Evolutionary conservation across 2,329 filamentous ascomycete genomes (phyloP), one percentile per base, ranked within the genome.

Genomic region (Epicoccum nigrum): DNA sequence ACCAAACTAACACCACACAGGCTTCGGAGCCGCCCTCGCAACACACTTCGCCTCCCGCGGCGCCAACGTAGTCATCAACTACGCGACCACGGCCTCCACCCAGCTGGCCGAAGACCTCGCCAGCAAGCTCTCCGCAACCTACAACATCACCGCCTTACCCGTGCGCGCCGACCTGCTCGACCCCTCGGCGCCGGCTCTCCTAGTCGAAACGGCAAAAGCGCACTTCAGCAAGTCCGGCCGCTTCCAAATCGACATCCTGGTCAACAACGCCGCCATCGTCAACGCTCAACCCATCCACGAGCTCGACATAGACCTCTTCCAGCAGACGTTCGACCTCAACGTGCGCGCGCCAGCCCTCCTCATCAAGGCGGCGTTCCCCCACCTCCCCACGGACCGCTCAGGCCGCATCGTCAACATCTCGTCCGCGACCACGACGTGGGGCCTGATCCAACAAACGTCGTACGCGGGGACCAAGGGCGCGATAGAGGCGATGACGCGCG

Each of bases 231-330:
- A 48, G 5, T 74, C 72, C 50, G 69, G 72, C 46, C 71, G 73
- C 33, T 82, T 90, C 65, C 83, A 85, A 59, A 82, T 94, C 67
- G 89, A 93, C 75, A 89, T 94, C 52, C 76, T 94, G 32, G 76
- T 94, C 77, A 93, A 94, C 81, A 94, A 93, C 71, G 57, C 57
- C 8, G 57, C 57, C 20, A 50, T 40, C 31, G 57, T 60, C 8
- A 60, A 60, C 43, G 57, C 57, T 16, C 57, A 60, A 31, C 48
- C 51, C 12, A 50, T 59, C 28, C 34, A 59, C 4, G 47, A 53
- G 7, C 43, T 59, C 12, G 53, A 56, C 30, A 13, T 56, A 4
- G 32, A 31, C 7, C 30, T 51, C 15, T 59, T 51, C 27, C 53
- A 59, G 5, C 30, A 48, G 20, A 59, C 57, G 5, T 57, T 59